These are phyloP conservation scores for Claviceps humidiphila DNA, from an alignment of 2,329 filamentous ascomycete genomes.

Conservation along the genomic window DNA sequence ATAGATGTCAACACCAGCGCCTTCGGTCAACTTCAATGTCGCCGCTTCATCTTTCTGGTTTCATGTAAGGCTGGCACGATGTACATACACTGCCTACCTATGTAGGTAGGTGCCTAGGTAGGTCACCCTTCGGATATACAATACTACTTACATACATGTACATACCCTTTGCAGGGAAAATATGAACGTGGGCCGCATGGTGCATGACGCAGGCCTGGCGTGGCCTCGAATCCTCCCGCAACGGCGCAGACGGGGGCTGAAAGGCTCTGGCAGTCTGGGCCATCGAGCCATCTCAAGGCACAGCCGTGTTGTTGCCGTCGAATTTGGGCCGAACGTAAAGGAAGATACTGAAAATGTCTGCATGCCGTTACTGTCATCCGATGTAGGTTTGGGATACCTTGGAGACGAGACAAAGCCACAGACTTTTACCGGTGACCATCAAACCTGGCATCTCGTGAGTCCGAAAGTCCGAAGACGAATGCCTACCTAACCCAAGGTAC, in stretches of 20 bases:
- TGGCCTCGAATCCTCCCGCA: neutral
- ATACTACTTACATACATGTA: neutral
- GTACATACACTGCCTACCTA: neutral
- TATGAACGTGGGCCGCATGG: neutral
- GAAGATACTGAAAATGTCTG: neutral
- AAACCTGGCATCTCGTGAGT: neutral
- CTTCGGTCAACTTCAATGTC: neutral
- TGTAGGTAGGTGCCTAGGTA: neutral
- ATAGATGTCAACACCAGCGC: neutral
- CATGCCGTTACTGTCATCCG: neutral
- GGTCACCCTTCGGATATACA: neutral
- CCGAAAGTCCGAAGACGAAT: neutral
- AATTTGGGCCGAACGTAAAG: neutral
- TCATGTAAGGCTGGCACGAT: neutral
- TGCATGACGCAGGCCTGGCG: neutral
- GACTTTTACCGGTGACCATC: neutral
- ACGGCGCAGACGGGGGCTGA: neutral
- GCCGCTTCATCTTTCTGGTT: neutral
- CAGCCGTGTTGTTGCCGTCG: neutral
- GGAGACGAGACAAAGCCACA: too few species aligned
- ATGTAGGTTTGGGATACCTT: neutral
- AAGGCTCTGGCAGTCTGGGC: neutral
- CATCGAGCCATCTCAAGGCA: neutral
- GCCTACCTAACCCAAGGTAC: neutral
- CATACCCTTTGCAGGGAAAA: neutral